Evolutionary conservation across 495 filamentous ascomycete genomes (phyloP).

Genomic region (Xylaria flabelliformis): DNA sequence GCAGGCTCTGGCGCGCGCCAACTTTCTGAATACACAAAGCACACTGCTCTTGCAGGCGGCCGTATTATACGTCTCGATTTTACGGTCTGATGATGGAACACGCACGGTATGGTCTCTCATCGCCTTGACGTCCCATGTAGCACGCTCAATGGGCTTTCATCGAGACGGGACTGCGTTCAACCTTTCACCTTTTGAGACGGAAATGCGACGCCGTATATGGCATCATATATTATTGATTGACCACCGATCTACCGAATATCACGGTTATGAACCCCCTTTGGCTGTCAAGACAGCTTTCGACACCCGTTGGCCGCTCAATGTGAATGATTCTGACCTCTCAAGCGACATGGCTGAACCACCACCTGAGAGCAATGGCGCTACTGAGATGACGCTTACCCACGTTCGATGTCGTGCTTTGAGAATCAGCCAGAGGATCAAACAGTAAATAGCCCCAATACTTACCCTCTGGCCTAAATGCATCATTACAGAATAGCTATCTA

Average conservation of each 20-base stretch:
- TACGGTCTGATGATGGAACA: constrained; percentile 43
- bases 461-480: background rate
- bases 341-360: constrained; percentile 52
- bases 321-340: constrained; percentile 55
- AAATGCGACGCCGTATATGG: constrained; percentile 68
- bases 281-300: constrained; percentile 41
- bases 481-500: background rate
- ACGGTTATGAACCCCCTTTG: constrained; percentile 53
- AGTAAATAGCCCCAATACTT: constrained; percentile 9
- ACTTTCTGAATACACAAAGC: constrained; percentile 52
- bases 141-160: constrained; percentile 51
- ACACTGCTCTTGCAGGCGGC: constrained; percentile 55
- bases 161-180: constrained; percentile 57
- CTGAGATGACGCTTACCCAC: constrained; percentile 26
- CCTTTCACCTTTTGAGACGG: constrained; percentile 62
- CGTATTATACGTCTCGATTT: constrained; percentile 46
- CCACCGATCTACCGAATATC: constrained; percentile 57
- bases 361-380: constrained; percentile 22
- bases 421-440: constrained; percentile 16
- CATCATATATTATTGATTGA: constrained; percentile 67
- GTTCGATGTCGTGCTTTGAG: constrained; percentile 32
- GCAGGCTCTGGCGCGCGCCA: constrained; percentile 52
- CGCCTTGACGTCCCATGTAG: constrained; percentile 50
- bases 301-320: constrained; percentile 48
- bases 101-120: constrained; percentile 53